Conservation (phyloP, 257 asterid genomes). For the Datura wrightii region DNA sequence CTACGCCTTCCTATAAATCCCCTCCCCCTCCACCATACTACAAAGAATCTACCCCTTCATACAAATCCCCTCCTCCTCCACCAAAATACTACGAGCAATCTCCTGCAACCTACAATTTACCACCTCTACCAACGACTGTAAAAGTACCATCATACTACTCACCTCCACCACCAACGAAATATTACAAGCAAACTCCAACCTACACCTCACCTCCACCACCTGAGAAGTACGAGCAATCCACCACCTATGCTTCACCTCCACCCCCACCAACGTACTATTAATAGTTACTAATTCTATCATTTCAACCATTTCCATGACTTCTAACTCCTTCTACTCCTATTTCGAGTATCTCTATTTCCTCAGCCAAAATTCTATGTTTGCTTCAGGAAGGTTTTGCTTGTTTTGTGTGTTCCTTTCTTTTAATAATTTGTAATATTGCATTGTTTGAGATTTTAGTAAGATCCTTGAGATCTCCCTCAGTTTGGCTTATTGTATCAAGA, state of each 20-base stretch:
- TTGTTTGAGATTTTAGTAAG: background rate
- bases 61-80: background rate
- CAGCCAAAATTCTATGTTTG: background rate
- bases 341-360: background rate
- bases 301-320: background rate
- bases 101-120: background rate
- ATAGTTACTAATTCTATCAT: background rate
- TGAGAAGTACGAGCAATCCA: background rate
- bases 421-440: background rate
- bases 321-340: background rate
- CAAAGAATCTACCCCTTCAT: background rate
- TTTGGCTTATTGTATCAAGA: background rate
- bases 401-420: background rate
- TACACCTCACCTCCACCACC: background rate
- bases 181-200: background rate
- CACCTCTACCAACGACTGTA: background rate
- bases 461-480: background rate
- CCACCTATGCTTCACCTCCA: background rate
- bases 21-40: background rate
- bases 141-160: background rate
- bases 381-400: slow-evolving; percentile 1
- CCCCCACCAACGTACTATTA: background rate
- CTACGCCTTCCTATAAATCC: too few relatives aligned
- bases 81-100: background rate
- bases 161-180: background rate